These are phyloP conservation scores for Magnolia changhungtana DNA, from an alignment of 164 flowering plant genomes.

Conservation along the genomic window DNA sequence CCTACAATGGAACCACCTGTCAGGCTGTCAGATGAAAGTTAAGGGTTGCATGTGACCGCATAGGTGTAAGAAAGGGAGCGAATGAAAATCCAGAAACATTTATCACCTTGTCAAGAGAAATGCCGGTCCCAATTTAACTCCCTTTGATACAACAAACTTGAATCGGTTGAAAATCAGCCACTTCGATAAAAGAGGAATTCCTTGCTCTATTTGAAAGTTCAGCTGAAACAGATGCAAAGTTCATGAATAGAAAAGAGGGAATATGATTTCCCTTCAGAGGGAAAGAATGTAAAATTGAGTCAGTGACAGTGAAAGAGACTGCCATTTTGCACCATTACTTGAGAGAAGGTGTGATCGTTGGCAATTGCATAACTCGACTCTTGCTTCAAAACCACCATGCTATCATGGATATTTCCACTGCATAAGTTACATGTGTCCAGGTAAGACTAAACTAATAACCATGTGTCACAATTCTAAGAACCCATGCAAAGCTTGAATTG, in stretches of 20 bases:
- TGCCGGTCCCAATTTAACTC: constrained; percentile 76
- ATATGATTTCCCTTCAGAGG: neutral
- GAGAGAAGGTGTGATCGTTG: constrained; percentile 61
- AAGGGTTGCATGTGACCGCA: constrained; percentile 7
- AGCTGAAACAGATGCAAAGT: constrained; percentile 39
- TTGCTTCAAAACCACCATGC: constrained; percentile 85
- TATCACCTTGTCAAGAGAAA: constrained; percentile 73
- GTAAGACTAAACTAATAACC: neutral
- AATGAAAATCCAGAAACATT: neutral
- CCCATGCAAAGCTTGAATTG: neutral
- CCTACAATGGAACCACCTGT: constrained; percentile 96
- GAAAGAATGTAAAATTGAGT: neutral
- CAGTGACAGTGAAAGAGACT: neutral
- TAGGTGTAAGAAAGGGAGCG: neutral
- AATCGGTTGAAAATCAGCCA: constrained; percentile 86
- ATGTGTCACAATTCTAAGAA: neutral
- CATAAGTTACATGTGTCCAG: constrained; percentile 16
- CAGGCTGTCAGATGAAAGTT: constrained; percentile 46
- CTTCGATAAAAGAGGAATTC: constrained; percentile 78
- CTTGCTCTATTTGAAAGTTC: constrained; percentile 89
- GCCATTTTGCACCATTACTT: constrained; percentile 38
- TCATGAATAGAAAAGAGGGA: neutral
- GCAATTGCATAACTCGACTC: constrained; percentile 78
- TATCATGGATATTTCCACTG: constrained; percentile 79
- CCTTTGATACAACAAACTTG: constrained; percentile 83